These are phyloP conservation scores for Colletotrichum neosansevieriae DNA, from an alignment of 2,329 filamentous ascomycete genomes.

Conservation along the genomic window DNA sequence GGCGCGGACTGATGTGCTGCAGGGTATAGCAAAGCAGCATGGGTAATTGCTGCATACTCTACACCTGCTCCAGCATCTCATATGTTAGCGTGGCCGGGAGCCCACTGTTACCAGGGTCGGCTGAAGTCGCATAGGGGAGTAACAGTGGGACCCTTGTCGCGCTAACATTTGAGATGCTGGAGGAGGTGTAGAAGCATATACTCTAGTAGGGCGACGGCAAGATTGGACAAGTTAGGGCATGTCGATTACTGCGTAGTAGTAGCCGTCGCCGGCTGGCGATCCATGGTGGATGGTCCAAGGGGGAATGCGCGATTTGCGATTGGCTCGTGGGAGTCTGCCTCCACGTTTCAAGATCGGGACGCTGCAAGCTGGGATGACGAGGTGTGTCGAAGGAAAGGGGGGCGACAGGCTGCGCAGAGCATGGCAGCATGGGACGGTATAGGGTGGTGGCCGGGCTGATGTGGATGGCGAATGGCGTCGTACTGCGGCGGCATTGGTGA, in stretches of 20 bases:
- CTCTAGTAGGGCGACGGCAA: neutral
- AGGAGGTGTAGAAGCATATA: constrained; percentile 19
- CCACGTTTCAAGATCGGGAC: constrained; percentile 38
- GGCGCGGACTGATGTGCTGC: constrained; percentile 34
- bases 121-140: no score
- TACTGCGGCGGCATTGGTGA: constrained; percentile 18
- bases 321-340: constrained; percentile 30
- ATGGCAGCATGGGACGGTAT: constrained; percentile 32
- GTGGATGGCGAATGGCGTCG: constrained; percentile 28
- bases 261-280: constrained; percentile 15
- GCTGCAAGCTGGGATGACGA: constrained; percentile 36
- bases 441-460: constrained; percentile 13
- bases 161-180: no score
- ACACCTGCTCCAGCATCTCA: no score
- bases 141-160: no score
- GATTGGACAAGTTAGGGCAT: constrained; percentile 26
- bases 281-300: constrained; percentile 5
- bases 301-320: constrained; percentile 31
- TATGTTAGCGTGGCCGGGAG: no score
- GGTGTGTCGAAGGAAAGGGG: constrained; percentile 30
- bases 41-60: constrained; percentile 16
- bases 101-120: no score
- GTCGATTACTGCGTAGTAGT: constrained; percentile 16
- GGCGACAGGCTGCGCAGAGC: constrained; percentile 10
- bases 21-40: constrained; percentile 26